Evolutionary conservation across 192 early-diverging fungal genomes (phyloP).

Genomic region (Backusella sp.): DNA sequence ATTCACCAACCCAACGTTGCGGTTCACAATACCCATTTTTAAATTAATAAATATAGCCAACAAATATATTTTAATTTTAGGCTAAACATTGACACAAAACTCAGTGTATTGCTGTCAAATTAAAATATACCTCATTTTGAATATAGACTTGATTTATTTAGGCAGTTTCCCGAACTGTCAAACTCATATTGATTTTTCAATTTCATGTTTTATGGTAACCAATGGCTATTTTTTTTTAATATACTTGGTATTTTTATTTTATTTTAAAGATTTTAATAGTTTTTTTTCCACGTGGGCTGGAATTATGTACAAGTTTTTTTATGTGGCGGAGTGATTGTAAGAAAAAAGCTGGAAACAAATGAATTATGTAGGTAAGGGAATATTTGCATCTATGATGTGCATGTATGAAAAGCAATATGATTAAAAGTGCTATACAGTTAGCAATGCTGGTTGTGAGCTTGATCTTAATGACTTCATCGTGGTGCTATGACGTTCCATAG

Average conservation of each 20-base stretch:
- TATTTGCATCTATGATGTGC: background rate
- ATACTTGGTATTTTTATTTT: background rate
- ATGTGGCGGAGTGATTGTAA: background rate
- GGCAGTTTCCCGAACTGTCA: background rate
- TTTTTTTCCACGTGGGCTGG: background rate
- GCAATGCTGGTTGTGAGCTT: background rate
- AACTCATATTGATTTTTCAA: background rate
- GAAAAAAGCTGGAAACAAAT: background rate
- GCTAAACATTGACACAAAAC: background rate
- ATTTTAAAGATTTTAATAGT: background rate
- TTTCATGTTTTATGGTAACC: background rate
- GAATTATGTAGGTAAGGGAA: background rate
- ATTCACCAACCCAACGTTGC: background rate
- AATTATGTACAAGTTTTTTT: background rate
- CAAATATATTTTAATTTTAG: background rate
- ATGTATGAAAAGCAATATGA: background rate
- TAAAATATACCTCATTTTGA: background rate
- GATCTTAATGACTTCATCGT: background rate
- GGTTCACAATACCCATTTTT: background rate
- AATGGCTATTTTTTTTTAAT: background rate
- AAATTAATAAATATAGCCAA: background rate
- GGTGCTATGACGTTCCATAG: slow-evolving; percentile 27
- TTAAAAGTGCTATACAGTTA: background rate
- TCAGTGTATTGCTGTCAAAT: background rate
- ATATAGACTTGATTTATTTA: background rate